These are phyloP conservation scores for Botrytis hyacinthi DNA, from an alignment of 2,329 filamentous ascomycete species.

Conservation along the genomic window DNA sequence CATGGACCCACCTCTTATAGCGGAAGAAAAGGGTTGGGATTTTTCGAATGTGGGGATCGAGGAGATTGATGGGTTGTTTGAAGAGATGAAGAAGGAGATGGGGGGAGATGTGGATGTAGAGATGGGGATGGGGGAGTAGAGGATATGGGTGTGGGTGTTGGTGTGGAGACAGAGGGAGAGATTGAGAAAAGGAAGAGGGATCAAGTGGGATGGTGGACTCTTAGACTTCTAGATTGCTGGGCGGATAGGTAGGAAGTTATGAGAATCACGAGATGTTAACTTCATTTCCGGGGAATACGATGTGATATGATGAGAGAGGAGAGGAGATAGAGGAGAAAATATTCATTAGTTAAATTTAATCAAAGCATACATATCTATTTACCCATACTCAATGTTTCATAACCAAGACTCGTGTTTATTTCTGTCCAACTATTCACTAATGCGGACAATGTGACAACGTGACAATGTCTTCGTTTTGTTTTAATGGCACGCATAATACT, in stretches of 20 bases:
- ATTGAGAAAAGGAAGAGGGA: not conserved
- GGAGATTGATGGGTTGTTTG: not conserved
- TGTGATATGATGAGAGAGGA: not conserved
- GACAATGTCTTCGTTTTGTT: not conserved
- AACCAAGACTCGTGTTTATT: not conserved
- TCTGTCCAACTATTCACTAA: not conserved
- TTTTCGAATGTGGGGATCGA: not conserved
- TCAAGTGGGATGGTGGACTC: not conserved
- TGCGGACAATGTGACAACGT: not conserved
- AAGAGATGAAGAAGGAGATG: not conserved
- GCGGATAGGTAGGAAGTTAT: too few relatives aligned
- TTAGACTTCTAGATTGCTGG: too few relatives aligned
- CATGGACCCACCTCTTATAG: not conserved
- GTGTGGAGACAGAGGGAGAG: not conserved
- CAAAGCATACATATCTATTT: not conserved
- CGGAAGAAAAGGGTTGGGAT: not conserved
- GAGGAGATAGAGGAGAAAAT: too few relatives aligned
- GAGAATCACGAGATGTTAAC: not conserved
- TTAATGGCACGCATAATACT: not conserved
- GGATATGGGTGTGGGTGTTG: too few relatives aligned
- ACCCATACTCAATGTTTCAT: not conserved
- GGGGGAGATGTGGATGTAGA: too few relatives aligned
- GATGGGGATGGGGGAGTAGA: too few relatives aligned
- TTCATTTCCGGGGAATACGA: not conserved
- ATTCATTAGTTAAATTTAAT: not conserved